Base-by-base conservation (phyloP, 2,329 filamentous ascomycete genomes). In the Colletotrichum shisoi region DNA sequence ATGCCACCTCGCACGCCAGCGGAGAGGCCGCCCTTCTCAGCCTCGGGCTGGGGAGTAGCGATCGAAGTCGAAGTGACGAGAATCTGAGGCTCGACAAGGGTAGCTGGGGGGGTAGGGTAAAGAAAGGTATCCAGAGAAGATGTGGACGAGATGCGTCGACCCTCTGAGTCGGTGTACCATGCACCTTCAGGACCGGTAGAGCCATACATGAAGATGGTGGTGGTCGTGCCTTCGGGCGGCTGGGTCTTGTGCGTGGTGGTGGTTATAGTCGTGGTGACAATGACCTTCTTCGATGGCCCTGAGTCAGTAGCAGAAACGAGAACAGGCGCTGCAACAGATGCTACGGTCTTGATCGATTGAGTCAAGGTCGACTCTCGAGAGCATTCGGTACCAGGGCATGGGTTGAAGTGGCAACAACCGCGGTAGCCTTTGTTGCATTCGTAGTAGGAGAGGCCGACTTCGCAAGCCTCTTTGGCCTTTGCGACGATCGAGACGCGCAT, bases 361-460 rank as follows among this genome's bases (percentile, higher is more conserved):
- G 11, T n/a, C 31, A 11, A 19, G 17, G 17, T 9, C 27, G 21
- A 44, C 39, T 60, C 21, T 42, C 66, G 70, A 11, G 77, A 77
- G 63, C 80, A 82, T 7, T 63, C 69, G 3, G 62, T 51, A 54
- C 73, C 57, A 3, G 68, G 62, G 71, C 84, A 86, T 17, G 82
- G 78, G 67, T 83, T 72, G 15, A 77, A 72, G 15, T 74, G 72
- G 71, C 83, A 86, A 70, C 84, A 86, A 19, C 81, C 83, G 3
- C 57, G 39, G 31, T 63, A 69, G 80, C 83, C 39, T 13, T 70
- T 68, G 70, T 74, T 79, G 54, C 58, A 46, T 15, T 54, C 66
- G 69, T 82, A 85, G 27, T 67, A 57, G 69, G 80, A 84, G 69
- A 75, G 9, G 27, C 44, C 56, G 31, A 21, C 34, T n/a, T 42